Percentiles rank a stretch among this genome's conserved stretches.
These are phyloP conservation scores for Cladophialophora bantiana DNA, from an alignment of 2,329 filamentous ascomycete species.

Conservation along the genomic window DNA sequence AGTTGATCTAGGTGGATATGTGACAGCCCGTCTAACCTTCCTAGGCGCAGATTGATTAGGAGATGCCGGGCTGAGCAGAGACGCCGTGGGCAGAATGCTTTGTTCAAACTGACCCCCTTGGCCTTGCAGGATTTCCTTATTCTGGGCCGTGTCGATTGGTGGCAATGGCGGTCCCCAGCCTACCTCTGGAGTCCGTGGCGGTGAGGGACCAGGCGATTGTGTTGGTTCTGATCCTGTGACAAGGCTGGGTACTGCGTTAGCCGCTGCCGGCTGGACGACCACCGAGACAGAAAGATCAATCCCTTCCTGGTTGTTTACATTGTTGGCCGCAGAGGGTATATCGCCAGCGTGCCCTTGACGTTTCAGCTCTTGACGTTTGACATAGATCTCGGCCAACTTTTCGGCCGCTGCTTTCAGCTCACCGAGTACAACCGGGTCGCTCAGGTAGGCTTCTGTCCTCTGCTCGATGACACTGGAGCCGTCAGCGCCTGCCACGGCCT, in stretches of 20 bases:
- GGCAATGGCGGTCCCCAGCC: not conserved
- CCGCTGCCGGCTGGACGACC: not conserved
- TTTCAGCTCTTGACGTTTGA: constrained; percentile 16
- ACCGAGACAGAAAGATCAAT: constrained; percentile 17
- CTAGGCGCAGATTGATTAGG: not conserved
- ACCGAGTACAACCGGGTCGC: constrained; percentile 24
- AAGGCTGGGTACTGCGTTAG: constrained; percentile 21
- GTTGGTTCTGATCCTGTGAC: constrained; percentile 22
- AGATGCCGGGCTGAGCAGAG: not conserved
- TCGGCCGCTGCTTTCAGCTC: constrained; percentile 25
- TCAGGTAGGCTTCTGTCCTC: constrained; percentile 33
- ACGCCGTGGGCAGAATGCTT: not conserved
- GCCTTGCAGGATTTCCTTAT: constrained; percentile 18
- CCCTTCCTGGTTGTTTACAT: not conserved
- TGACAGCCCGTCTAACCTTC: constrained; percentile 13
- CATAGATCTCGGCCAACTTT: constrained; percentile 32
- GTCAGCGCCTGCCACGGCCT: constrained; percentile 20
- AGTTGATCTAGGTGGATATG: constrained; percentile 9
- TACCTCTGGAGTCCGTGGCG: constrained; percentile 21
- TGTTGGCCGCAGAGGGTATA: not conserved
- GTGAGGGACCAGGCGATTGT: constrained; percentile 21
- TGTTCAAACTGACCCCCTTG: constrained; percentile 20
- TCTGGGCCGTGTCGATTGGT: not conserved
- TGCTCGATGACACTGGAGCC: constrained; percentile 28
- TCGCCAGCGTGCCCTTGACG: constrained; percentile 14